Evolutionary conservation across 2,329 filamentous ascomycete genomes (phyloP).

Genomic region (Colletotrichum cuscutae): DNA sequence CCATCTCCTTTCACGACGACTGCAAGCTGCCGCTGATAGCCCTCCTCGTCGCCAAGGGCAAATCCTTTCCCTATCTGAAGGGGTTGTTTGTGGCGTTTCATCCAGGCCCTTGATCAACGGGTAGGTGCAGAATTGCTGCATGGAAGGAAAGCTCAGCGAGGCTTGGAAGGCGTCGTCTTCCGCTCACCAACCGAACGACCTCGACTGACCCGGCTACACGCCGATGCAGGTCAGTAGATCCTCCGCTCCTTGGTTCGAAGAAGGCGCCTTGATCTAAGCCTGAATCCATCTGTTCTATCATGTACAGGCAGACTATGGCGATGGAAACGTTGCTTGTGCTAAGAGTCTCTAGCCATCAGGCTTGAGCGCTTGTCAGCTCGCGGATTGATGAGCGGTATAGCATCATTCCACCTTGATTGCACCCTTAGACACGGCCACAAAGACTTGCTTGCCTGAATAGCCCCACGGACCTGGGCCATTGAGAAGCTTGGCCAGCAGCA

Average conservation of each 20-base stretch:
- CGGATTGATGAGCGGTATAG: slow-evolving; percentile 12
- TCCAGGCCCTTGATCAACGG: slow-evolving; percentile 57
- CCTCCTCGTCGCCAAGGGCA: slow-evolving; percentile 46
- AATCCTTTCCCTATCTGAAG: slow-evolving; percentile 52
- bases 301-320: not conserved
- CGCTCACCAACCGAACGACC: slow-evolving; percentile 16
- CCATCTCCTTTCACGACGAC: slow-evolving; percentile 44
- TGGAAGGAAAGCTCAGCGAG: slow-evolving; percentile 48
- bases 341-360: not conserved
- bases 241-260: slow-evolving; percentile 9
- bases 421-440: slow-evolving; percentile 23
- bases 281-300: slow-evolving; percentile 11
- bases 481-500: slow-evolving; percentile 26
- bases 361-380: not conserved
- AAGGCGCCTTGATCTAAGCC: slow-evolving; percentile 3
- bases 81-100: slow-evolving; percentile 58
- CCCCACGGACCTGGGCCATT: slow-evolving; percentile 30
- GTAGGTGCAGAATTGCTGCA: slow-evolving; percentile 59
- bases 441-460: slow-evolving; percentile 29
- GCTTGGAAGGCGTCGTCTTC: slow-evolving; percentile 32
- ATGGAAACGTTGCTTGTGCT: not conserved
- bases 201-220: slow-evolving; percentile 25
- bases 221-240: slow-evolving; percentile 28
- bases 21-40: slow-evolving; percentile 54
- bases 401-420: slow-evolving; percentile 15